Evolutionary conservation across 2,329 filamentous ascomycete genomes (phyloP).

Genomic region (Hymenoscyphus fraxineus): DNA sequence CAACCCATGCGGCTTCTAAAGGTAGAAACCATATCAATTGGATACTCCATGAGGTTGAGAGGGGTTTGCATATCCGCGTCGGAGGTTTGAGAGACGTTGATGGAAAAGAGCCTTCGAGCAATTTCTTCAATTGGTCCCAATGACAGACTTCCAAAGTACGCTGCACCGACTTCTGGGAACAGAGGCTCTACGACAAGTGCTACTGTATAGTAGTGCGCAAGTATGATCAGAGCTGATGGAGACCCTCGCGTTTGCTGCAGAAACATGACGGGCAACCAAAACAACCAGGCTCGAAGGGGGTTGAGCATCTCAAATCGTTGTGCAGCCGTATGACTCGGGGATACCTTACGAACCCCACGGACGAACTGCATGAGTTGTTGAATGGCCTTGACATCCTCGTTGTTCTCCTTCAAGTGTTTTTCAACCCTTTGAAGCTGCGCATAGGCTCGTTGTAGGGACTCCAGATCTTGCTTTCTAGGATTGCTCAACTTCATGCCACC

Average conservation of each 20-base stretch:
- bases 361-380: constrained; percentile 69
- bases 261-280: constrained; percentile 87
- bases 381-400: constrained; percentile 65
- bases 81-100: constrained; percentile 57
- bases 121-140: constrained; percentile 84
- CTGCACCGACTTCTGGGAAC: constrained; percentile 85
- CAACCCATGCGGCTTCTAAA: constrained; percentile 69
- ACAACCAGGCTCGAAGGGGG: constrained; percentile 84
- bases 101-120: constrained; percentile 66
- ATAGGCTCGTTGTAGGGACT: constrained; percentile 63
- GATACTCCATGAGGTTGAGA: constrained; percentile 66
- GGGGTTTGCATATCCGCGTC: constrained; percentile 59
- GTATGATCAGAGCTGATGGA: constrained; percentile 72
- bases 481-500: constrained; percentile 56
- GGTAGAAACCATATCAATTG: constrained; percentile 63
- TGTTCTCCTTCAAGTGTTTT: constrained; percentile 62
- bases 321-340: constrained; percentile 65
- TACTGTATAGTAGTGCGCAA: constrained; percentile 88
- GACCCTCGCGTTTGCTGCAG: constrained; percentile 74
- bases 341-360: constrained; percentile 67
- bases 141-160: constrained; percentile 80
- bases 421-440: constrained; percentile 66
- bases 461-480: constrained; percentile 66
- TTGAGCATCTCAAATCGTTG: constrained; percentile 90
- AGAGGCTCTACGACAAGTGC: constrained; percentile 84